Evolutionary conservation across 2,329 filamentous ascomycete species (phyloP).

Genomic region (Fusarium scirpi): DNA sequence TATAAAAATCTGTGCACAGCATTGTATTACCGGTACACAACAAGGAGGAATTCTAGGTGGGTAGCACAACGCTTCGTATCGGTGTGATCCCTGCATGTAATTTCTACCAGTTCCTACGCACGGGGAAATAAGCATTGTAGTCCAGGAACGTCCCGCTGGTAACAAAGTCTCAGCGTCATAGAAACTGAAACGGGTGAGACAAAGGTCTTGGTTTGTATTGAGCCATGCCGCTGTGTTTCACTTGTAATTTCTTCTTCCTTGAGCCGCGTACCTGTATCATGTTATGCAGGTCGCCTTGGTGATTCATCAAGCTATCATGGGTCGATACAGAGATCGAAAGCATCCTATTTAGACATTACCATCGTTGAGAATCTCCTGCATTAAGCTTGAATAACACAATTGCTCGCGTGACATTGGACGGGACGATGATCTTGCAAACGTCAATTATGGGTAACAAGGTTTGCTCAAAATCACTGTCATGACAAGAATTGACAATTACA

Average conservation of each 20-base stretch:
- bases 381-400: neutral
- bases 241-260: constrained; percentile 1
- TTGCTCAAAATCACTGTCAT: neutral
- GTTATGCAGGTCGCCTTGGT: neutral
- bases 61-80: constrained; percentile 12
- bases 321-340: neutral
- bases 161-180: constrained; percentile 25
- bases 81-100: neutral
- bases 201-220: constrained; percentile 4
- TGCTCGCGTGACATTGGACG: neutral
- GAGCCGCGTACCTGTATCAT: constrained; percentile 12
- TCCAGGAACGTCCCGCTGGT: constrained; percentile 5
- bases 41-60: neutral
- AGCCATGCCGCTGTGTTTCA: constrained; percentile 15
- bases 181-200: constrained; percentile 13
- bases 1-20: neutral
- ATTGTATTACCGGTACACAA: neutral
- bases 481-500: neutral
- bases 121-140: constrained; percentile 12
- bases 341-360: neutral
- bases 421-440: no score
- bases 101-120: constrained; percentile 8
- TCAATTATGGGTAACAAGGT: fast-evolving
- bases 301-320: neutral
- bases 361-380: neutral